phyloP scores from a whole-genome alignment of 306 rosid species.

The Vigna radiata region DNA sequence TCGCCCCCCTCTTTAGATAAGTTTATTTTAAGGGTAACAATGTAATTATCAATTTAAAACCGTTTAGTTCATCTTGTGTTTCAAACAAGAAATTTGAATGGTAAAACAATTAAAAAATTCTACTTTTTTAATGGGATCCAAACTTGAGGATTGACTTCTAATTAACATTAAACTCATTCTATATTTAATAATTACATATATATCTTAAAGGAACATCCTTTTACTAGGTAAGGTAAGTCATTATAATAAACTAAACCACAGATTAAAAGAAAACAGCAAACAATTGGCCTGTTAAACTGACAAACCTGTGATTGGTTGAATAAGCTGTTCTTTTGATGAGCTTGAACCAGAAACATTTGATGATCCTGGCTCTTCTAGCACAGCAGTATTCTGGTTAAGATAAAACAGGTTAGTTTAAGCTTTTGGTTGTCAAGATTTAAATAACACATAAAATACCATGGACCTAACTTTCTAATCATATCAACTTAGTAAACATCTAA shows the following conservation, averaged over 20 bases:
- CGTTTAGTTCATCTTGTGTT: neutral
- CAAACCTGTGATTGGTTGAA: conserved; percentile 64
- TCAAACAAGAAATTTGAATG: neutral
- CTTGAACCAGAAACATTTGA: conserved; percentile 70
- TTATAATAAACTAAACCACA: conserved; percentile 32
- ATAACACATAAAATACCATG: conserved; percentile 16
- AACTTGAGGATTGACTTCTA: neutral
- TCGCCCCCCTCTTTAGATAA: neutral
- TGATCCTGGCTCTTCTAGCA: conserved; percentile 60
- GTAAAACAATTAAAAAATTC: neutral
- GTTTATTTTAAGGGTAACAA: neutral
- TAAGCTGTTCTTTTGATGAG: conserved; percentile 67
- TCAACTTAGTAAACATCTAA: conserved; percentile 13
- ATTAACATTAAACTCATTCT: neutral
- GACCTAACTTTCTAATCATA: conserved; percentile 12
- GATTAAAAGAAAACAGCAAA: neutral
- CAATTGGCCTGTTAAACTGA: conserved; percentile 4
- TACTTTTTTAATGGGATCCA: neutral
- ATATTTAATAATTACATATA: neutral
- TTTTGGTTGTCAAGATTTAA: neutral
- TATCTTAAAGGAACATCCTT: conserved; percentile 15
- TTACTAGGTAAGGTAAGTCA: conserved; percentile 13
- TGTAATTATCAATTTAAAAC: neutral
- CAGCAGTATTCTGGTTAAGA: conserved; percentile 54
- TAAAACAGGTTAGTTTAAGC: conserved; percentile 33